These are phyloP conservation scores for Achaetomium macrosporum DNA, from an alignment of 2,329 filamentous ascomycete genomes.

Conservation along the genomic window DNA sequence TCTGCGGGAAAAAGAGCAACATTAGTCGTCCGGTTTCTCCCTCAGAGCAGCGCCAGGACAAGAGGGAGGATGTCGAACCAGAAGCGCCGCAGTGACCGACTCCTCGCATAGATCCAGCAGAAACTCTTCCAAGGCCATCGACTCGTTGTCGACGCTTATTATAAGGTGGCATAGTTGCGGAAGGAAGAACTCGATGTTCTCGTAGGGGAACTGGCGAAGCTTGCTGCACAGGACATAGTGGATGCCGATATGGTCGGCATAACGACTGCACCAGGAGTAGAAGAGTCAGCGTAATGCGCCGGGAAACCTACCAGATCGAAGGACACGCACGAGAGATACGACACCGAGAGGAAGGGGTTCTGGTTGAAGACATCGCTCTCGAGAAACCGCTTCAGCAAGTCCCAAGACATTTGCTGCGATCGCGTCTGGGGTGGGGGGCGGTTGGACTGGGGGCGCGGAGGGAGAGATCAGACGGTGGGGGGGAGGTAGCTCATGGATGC, in stretches of 20 bases:
- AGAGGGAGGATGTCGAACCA: slow-evolving; percentile 50
- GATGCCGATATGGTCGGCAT: slow-evolving; percentile 84
- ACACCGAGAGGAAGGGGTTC: slow-evolving; percentile 81
- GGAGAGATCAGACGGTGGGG: slow-evolving; percentile 9
- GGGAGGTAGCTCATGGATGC: slow-evolving; percentile 19
- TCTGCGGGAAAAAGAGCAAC: slow-evolving; percentile 44
- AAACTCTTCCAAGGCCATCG: slow-evolving; percentile 85
- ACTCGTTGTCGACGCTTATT: slow-evolving; percentile 85
- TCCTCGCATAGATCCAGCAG: slow-evolving; percentile 80
- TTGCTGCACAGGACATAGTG: slow-evolving; percentile 86
- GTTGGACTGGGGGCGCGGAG: slow-evolving; percentile 12
- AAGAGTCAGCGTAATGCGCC: slow-evolving; percentile 2
- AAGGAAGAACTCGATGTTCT: slow-evolving; percentile 89
- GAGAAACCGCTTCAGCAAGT: slow-evolving; percentile 83
- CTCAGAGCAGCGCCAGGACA: neutral
- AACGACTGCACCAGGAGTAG: slow-evolving; percentile 53
- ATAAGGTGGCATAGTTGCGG: slow-evolving; percentile 83
- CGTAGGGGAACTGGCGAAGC: slow-evolving; percentile 81
- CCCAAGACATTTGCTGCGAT: slow-evolving; percentile 56
- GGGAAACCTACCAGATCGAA: neutral
- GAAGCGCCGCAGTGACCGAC: slow-evolving; percentile 74
- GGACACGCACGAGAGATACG: slow-evolving; percentile 72
- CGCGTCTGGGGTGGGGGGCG: slow-evolving; percentile 6
- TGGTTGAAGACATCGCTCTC: slow-evolving; percentile 92
- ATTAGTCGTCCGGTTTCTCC: slow-evolving; percentile 19